A percentile compares a stretch with the other conserved stretches of the same genome.
These are phyloP conservation scores for Lachnellula occidentalis DNA, from an alignment of 2,329 filamentous ascomycete species.

Conservation along the genomic window DNA sequence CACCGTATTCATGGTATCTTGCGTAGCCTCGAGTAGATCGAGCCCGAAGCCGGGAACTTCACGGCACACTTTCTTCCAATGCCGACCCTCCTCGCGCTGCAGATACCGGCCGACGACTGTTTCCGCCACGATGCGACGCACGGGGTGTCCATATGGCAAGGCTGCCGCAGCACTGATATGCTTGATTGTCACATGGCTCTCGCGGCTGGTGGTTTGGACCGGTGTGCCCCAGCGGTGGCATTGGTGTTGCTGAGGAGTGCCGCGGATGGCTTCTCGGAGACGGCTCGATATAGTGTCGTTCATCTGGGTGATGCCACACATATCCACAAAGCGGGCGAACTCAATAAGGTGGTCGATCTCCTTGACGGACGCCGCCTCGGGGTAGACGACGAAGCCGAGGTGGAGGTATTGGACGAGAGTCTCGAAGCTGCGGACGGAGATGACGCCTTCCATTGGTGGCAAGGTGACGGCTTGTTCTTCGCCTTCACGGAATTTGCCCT, in stretches of 20 bases:
- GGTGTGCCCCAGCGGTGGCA: background rate
- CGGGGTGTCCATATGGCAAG: background rate
- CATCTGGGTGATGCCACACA: background rate
- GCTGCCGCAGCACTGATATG: background rate
- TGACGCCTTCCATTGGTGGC: background rate
- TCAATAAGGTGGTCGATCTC: background rate
- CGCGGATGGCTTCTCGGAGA: background rate
- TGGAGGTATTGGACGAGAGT: background rate
- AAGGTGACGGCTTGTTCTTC: background rate
- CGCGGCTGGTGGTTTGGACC: background rate
- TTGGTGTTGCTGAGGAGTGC: background rate
- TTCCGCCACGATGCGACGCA: background rate
- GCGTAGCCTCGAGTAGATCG: background rate
- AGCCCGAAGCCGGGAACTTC: background rate
- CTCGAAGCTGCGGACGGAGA: background rate
- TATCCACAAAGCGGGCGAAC: background rate
- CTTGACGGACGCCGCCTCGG: background rate
- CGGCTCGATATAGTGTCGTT: background rate
- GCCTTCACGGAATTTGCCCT: background rate
- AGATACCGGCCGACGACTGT: background rate
- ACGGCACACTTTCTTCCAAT: background rate
- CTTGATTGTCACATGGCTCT: background rate
- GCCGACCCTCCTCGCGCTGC: background rate
- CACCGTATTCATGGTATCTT: background rate
- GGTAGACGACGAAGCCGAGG: background rate